phyloP scores from a whole-genome alignment of 2,329 filamentous ascomycete genomes.

The Myriosclerotinia scirpicola region DNA sequence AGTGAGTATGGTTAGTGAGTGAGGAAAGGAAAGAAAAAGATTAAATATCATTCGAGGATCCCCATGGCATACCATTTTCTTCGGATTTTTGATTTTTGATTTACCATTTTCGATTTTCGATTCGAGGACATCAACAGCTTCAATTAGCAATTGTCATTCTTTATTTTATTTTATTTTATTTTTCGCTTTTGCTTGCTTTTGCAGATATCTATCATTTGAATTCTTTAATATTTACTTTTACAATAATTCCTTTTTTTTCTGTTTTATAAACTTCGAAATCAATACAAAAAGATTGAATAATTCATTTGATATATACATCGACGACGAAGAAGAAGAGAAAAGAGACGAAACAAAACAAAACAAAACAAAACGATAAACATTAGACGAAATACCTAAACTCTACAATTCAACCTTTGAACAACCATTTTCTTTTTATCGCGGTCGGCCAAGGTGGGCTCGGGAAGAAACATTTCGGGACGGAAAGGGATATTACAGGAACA shows the following conservation, averaged over 20 bases:
- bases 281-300: background rate
- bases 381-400: background rate
- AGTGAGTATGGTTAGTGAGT: background rate
- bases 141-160: conserved; percentile 12
- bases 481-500: conserved; percentile 7
- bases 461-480: background rate
- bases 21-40: background rate
- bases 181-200: background rate
- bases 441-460: background rate
- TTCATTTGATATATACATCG: background rate
- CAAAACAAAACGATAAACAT: background rate
- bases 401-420: background rate
- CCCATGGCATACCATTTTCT: background rate
- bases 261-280: background rate
- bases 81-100: background rate
- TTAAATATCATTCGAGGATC: conserved; percentile 5
- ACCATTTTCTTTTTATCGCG: background rate
- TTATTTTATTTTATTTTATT: background rate
- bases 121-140: background rate
- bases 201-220: background rate
- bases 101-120: too few relatives aligned
- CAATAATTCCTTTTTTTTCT: background rate
- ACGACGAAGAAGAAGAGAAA: background rate
- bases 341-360: background rate
- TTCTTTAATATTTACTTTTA: background rate